Evolutionary conservation across 768 basidiomycete species (phyloP).

Genomic region (Lactarius deliciosus): DNA sequence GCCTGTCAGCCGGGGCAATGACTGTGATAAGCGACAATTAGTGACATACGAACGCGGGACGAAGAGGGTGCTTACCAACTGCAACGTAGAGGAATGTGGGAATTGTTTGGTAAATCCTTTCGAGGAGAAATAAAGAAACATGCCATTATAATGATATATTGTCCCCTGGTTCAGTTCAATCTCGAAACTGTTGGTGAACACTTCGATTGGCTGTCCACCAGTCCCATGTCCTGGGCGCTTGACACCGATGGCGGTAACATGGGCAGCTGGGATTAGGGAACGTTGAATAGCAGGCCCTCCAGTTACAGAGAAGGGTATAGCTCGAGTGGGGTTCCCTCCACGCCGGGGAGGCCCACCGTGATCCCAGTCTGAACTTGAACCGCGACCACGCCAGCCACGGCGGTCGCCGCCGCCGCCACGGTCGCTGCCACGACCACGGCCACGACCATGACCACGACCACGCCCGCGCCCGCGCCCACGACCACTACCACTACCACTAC

Average conservation of each 20-base stretch:
- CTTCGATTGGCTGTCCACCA: conserved; percentile 46
- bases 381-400: not conserved
- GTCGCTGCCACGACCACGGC: no score
- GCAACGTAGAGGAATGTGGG: conserved; percentile 1
- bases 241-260: conserved; percentile 60
- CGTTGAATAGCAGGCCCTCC: conserved; percentile 8
- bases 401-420: no score
- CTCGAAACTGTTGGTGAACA: conserved; percentile 61
- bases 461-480: not conserved
- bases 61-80: conserved; percentile 45
- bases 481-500: not conserved
- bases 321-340: conserved; percentile 37
- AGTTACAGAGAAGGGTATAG: conserved; percentile 22
- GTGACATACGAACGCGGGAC: not conserved
- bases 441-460: no score
- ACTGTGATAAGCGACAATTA: conserved; percentile 39
- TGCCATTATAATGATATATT: conserved; percentile 81
- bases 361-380: conserved; percentile 1
- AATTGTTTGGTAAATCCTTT: not conserved
- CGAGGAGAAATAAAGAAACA: conserved; percentile 32
- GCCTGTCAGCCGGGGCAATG: conserved; percentile 63
- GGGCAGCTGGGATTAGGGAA: conserved; percentile 38
- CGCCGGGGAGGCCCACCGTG: conserved; percentile 25
- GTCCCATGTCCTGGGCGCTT: conserved; percentile 64
- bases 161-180: conserved; percentile 58